Base-by-base conservation (phyloP, 495 filamentous ascomycete genomes). In the Aspergillus ostianus region DNA sequence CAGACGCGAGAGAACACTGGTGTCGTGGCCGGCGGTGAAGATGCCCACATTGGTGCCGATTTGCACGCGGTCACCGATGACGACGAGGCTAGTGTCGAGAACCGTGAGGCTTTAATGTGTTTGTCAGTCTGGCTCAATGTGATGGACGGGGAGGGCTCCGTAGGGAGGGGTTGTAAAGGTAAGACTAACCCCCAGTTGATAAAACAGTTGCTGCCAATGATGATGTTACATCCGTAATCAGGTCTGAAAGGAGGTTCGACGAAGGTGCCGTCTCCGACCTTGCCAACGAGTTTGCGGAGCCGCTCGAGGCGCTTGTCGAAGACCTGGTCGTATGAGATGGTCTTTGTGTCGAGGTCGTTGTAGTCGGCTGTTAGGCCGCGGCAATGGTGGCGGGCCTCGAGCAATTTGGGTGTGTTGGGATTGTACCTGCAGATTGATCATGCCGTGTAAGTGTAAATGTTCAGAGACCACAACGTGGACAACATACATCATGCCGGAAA, bases 41-140 rank as follows among this genome's bases (percentile, higher is more conserved):
- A 95, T 85, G 47, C 75, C 67, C 26, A 91, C 87, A 60, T 88
- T 88, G 0, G 91, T 87, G 0, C 88, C 91, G 53, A 93, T 73
- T 23, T 94, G 80, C 3, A 90, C 90, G 18, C 91, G 84, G 19
- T 86, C 79, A 12, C 91, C 91, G 59, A 95, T 86, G 26, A 82
- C 82, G 46, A 94, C 86, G 9, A 83, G 64, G 66, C 86, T 89
- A 12, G 88, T 91, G 72, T 96, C 91, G 10, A 94, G 70, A 65
- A 90, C 83, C 0, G 83, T 88, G 53, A 82, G 64, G 52, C 71
- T 80, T 50, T 32, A 7, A 5, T 18, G 47, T 51, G 23, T 10
- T 47, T 18, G n/a, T 47, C 47, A 52, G 32, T 9, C 10, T 30
- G 26, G 6, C 4, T 18, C 17, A 10, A 8, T 51, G 0, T 6